Evolutionary conservation across 2,329 filamentous ascomycete genomes (phyloP), one percentile per base, ranked within the genome.

Genomic region (Pyrenophora graminea): DNA sequence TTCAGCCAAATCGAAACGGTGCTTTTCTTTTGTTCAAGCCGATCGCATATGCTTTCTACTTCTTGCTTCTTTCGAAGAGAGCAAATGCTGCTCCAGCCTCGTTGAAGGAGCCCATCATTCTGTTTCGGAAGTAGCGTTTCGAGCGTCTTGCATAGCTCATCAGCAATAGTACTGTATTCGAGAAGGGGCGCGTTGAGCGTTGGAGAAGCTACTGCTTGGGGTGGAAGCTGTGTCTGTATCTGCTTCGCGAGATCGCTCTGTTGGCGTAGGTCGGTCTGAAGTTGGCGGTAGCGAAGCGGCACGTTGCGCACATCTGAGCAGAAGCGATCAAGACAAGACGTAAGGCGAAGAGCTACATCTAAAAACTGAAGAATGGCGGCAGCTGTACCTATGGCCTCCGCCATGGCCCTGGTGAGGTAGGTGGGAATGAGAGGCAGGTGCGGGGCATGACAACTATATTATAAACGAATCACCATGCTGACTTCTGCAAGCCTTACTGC

Each of bases 271-370:
- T 39, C 37, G 37, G 13, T 15, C 7, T 39, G 37, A 7, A 39
- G 37, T 18, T 39, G 18, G 6, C 4, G 2, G 23, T 23, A 39
- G 10, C 37, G 37, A 0, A 18, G 37, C 18, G 37, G 37, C 2
- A 39, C 37, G 6, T 39, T 39, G 37, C 37, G 37, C 37, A 39
- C 37, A 15, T 39, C 37, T 15, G 37, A 39, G 19, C 37, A 39
- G 37, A 39, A 39, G 12, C 37, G 37, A 13, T 39, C 18, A 23
- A 39, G 37, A 15, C 37, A 39, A 23, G 37, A 39, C 2, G 18
- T 21, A 10, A 39, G 37, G 19, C 37, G 37, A 0, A 39, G 3
- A 15, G 37, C 37, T 39, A 39, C 37, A 23, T 39, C 37, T 23
- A 39, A 13, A 18, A 39, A 39, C 19, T 39, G 37, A 12, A 39